phyloP scores from a whole-genome alignment of 1,139 yeast genomes.

The Petasospora rhodanensis region DNA sequence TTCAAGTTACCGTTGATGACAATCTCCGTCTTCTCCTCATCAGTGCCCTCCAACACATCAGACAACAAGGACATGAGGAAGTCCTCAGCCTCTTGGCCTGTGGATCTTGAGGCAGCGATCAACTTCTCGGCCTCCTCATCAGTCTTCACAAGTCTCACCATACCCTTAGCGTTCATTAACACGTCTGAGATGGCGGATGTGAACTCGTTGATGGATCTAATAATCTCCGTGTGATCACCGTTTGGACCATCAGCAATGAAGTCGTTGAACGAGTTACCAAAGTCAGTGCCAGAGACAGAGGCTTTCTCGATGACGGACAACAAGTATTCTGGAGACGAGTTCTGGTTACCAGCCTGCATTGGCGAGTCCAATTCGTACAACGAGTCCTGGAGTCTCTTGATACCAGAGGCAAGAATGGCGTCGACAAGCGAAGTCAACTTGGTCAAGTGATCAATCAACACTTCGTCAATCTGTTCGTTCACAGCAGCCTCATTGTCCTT shows the following conservation, averaged over 20 bases:
- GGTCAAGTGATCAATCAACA: slow-evolving; percentile 44
- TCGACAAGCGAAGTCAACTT: slow-evolving; percentile 62
- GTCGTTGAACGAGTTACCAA: slow-evolving; percentile 74
- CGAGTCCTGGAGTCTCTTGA: slow-evolving; percentile 69
- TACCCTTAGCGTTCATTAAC: slow-evolving; percentile 66
- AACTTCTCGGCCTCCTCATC: slow-evolving; percentile 50
- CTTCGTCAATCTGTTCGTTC: slow-evolving; percentile 56
- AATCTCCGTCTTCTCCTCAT: slow-evolving; percentile 69
- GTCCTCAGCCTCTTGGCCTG: slow-evolving; percentile 58
- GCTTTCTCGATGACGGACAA: slow-evolving; percentile 69
- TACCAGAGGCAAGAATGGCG: slow-evolving; percentile 64
- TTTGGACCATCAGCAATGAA: slow-evolving; percentile 74
- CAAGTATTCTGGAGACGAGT: slow-evolving; percentile 69
- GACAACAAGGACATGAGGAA: slow-evolving; percentile 62
- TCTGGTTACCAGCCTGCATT: slow-evolving; percentile 79
- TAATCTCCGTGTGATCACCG: slow-evolving; percentile 65
- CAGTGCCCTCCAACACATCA: slow-evolving; percentile 42
- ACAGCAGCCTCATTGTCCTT: slow-evolving; percentile 50
- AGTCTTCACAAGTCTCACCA: slow-evolving; percentile 49
- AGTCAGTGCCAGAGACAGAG: slow-evolving; percentile 71
- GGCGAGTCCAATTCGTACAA: slow-evolving; percentile 72
- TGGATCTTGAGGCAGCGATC: slow-evolving; percentile 45
- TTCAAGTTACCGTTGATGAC: slow-evolving; percentile 74
- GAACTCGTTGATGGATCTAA: slow-evolving; percentile 63
- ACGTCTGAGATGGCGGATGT: slow-evolving; percentile 64